These are phyloP conservation scores for Ceratocystis ficicola DNA, from an alignment of 2,329 filamentous ascomycete genomes.

Conservation along the genomic window DNA sequence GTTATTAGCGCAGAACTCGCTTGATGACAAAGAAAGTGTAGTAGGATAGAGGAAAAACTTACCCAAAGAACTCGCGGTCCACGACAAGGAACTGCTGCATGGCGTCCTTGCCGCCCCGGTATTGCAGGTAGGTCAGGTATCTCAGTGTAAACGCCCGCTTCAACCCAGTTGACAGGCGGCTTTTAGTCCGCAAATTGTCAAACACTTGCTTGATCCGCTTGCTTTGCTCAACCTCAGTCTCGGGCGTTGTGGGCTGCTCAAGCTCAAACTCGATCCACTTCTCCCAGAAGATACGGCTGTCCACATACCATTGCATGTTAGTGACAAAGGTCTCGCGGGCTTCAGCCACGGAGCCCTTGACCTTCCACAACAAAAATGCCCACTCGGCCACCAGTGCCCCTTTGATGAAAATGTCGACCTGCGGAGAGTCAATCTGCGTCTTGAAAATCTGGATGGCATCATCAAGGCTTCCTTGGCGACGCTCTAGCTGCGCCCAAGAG, in stretches of 20 bases:
- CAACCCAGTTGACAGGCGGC: slow-evolving; percentile 51
- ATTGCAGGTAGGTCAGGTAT: slow-evolving; percentile 75
- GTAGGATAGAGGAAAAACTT: slow-evolving; percentile 28
- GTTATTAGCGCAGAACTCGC: slow-evolving; percentile 14
- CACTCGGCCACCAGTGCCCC: slow-evolving; percentile 80
- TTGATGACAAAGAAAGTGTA: background rate
- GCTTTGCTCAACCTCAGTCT: slow-evolving; percentile 52
- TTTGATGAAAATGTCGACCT: slow-evolving; percentile 66
- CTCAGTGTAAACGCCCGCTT: slow-evolving; percentile 64
- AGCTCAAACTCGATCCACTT: slow-evolving; percentile 83
- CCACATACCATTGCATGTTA: slow-evolving; percentile 71
- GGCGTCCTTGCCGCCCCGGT: slow-evolving; percentile 66
- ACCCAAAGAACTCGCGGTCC: slow-evolving; percentile 81
- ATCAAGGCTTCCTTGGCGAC: slow-evolving; percentile 71
- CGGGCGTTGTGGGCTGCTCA: slow-evolving; percentile 58
- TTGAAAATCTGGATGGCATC: slow-evolving; percentile 76
- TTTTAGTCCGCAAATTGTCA: slow-evolving; percentile 60
- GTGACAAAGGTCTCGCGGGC: slow-evolving; percentile 72
- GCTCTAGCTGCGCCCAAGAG: slow-evolving; percentile 74
- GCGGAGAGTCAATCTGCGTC: slow-evolving; percentile 60
- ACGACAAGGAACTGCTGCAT: slow-evolving; percentile 77
- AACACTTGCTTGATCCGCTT: slow-evolving; percentile 71
- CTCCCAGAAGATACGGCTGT: slow-evolving; percentile 81
- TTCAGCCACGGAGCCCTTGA: slow-evolving; percentile 66
- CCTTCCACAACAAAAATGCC: slow-evolving; percentile 77